A percentile compares a stretch with the other conserved stretches of the same genome.
These are phyloP conservation scores for Phytopythium ostracodes DNA, from an alignment of 352 stramenopile species.

Conservation along the genomic window DNA sequence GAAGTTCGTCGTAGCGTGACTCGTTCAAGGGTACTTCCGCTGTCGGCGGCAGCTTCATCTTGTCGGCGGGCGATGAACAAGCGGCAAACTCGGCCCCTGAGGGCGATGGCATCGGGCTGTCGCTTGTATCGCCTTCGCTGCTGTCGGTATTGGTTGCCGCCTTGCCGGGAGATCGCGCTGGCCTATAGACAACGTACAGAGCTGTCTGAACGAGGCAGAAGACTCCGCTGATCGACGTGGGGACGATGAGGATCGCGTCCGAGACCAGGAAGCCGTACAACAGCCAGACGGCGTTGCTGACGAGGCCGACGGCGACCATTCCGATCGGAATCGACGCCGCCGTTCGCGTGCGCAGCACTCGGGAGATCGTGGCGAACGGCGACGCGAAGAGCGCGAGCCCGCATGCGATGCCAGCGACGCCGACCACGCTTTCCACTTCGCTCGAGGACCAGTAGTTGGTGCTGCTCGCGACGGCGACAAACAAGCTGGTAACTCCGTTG, in stretches of 20 bases:
- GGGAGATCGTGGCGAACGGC: slow-evolving; percentile 13
- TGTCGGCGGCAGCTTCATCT: not conserved
- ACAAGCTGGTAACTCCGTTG: slow-evolving; percentile 19
- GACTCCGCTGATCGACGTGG: slow-evolving; percentile 26
- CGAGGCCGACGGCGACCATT: slow-evolving; percentile 23
- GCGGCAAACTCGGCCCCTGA: not conserved
- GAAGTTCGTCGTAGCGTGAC: not conserved
- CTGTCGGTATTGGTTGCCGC: not conserved
- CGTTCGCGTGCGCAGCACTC: slow-evolving; percentile 10
- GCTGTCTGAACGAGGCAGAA: slow-evolving; percentile 29
- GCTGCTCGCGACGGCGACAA: slow-evolving; percentile 11
- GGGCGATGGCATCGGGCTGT: not conserved
- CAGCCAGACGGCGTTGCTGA: slow-evolving; percentile 41
- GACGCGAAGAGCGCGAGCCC: slow-evolving; percentile 22
- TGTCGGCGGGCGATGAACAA: not conserved
- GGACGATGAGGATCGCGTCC: slow-evolving; percentile 29
- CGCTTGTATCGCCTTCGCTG: not conserved
- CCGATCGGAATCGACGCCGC: slow-evolving; percentile 11
- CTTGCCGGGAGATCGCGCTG: not conserved
- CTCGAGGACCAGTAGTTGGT: slow-evolving; percentile 4
- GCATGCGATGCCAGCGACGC: slow-evolving; percentile 21
- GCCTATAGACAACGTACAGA: slow-evolving; percentile 30
- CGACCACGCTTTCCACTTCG: slow-evolving; percentile 18
- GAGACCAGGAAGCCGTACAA: slow-evolving; percentile 29
- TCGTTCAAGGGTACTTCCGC: not conserved